Percentiles rank a stretch among this genome's conserved stretches.
phyloP scores from a whole-genome alignment of 164 flowering plant genomes.

The Pachysandra terminalis region DNA sequence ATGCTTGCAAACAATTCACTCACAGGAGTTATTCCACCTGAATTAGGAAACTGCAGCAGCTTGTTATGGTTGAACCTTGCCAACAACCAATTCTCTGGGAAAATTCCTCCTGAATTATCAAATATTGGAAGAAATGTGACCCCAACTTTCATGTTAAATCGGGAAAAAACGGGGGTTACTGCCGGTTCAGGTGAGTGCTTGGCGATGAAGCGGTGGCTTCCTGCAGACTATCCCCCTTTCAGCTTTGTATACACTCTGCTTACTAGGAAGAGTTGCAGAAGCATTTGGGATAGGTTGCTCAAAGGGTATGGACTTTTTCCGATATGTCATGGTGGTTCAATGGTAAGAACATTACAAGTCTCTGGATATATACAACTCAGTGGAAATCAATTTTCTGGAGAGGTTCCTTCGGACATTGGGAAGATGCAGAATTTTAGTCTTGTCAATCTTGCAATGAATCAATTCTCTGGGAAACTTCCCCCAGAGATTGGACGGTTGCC shows the following conservation, averaged over 20 bases:
- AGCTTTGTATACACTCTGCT: constrained; percentile 66
- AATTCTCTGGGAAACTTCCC: constrained; percentile 56
- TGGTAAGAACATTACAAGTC: constrained; percentile 29
- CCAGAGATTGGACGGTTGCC: constrained; percentile 51
- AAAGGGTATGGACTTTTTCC: constrained; percentile 73
- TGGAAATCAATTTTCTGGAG: constrained; percentile 63
- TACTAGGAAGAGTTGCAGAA: constrained; percentile 64
- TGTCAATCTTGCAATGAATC: constrained; percentile 56
- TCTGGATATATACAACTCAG: constrained; percentile 81
- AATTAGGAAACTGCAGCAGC: constrained; percentile 82
- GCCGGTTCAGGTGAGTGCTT: constrained; percentile 80
- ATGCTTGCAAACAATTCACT: constrained; percentile 17
- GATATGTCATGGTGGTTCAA: constrained; percentile 42
- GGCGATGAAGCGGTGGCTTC: constrained; percentile 84
- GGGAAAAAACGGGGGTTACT: constrained; percentile 11
- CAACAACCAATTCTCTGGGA: constrained; percentile 61
- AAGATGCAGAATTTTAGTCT: constrained; percentile 63
- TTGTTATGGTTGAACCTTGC: constrained; percentile 86
- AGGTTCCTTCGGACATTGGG: constrained; percentile 55
- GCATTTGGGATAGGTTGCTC: constrained; percentile 58
- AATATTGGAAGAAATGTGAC: constrained; percentile 47
- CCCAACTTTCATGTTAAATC: constrained; percentile 50
- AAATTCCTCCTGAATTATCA: constrained; percentile 54
- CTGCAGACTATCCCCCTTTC: constrained; percentile 86
- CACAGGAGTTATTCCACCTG: constrained; percentile 66